These are phyloP conservation scores for Durotheca rogersii DNA, from an alignment of 495 filamentous ascomycete species.

Conservation along the genomic window DNA sequence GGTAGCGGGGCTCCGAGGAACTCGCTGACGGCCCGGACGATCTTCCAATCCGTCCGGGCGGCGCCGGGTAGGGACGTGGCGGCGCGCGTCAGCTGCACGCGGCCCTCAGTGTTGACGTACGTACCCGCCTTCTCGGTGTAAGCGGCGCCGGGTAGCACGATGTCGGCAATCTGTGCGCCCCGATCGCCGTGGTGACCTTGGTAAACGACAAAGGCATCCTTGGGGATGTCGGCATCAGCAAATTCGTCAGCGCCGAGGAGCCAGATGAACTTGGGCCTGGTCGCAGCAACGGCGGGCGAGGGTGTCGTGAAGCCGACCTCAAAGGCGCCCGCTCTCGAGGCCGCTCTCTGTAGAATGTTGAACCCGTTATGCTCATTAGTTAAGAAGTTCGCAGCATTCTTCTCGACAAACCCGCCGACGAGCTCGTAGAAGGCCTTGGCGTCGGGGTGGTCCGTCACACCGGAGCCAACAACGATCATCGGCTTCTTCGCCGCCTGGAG, in stretches of 20 bases:
- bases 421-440: constrained; percentile 90
- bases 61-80: constrained; percentile 85
- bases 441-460: constrained; percentile 83
- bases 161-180: constrained; percentile 88
- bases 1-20: constrained; percentile 85
- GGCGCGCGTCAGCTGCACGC: constrained; percentile 86
- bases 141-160: constrained; percentile 89
- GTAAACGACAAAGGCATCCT: constrained; percentile 93
- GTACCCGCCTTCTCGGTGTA: constrained; percentile 98
- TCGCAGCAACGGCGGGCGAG: constrained; percentile 72
- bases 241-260: constrained; percentile 96
- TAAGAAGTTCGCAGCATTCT: constrained; percentile 82
- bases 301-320: constrained; percentile 91
- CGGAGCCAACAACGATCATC: constrained; percentile 93
- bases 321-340: constrained; percentile 88
- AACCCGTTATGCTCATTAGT: constrained; percentile 95
- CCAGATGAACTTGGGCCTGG: constrained; percentile 92
- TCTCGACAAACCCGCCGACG: constrained; percentile 85
- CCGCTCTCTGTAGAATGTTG: constrained; percentile 90
- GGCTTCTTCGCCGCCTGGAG: constrained; percentile 83
- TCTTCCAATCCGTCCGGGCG: constrained; percentile 96
- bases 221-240: constrained; percentile 74
- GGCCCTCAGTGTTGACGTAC: constrained; percentile 95
- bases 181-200: constrained; percentile 96
- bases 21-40: constrained; percentile 86